Evolutionary conservation across 495 filamentous ascomycete genomes (phyloP).

Genomic region (Parathielavia appendiculata): DNA sequence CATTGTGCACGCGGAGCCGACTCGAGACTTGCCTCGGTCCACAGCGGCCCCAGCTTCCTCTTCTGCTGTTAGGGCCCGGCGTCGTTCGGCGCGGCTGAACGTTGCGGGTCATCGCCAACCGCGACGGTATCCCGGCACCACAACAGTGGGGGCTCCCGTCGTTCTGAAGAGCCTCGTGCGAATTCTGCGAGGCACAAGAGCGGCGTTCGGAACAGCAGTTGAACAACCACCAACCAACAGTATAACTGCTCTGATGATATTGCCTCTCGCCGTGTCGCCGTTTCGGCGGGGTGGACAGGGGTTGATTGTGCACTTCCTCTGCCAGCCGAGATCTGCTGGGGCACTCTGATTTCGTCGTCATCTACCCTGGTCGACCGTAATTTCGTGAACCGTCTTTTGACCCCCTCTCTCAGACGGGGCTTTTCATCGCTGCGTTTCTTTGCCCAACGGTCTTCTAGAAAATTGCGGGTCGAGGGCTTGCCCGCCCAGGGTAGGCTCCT

Average conservation of each 20-base stretch:
- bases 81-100: slow-evolving; percentile 2
- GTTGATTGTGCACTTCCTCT: slow-evolving; percentile 26
- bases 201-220: slow-evolving; percentile 24
- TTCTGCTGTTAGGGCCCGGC: slow-evolving; percentile 3
- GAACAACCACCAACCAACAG: slow-evolving; percentile 3
- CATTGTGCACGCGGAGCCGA: slow-evolving; percentile 11
- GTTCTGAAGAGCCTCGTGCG: slow-evolving; percentile 23
- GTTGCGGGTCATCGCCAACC: slow-evolving; percentile 8
- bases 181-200: slow-evolving; percentile 25
- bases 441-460: slow-evolving; percentile 47
- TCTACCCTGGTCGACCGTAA: slow-evolving; percentile 33
- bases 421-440: slow-evolving; percentile 38
- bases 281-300: slow-evolving; percentile 13
- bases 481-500: slow-evolving; percentile 23
- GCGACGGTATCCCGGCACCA: slow-evolving; percentile 4
- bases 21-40: slow-evolving; percentile 18
- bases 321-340: slow-evolving; percentile 45
- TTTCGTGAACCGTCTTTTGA: slow-evolving; percentile 35
- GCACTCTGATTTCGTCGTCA: slow-evolving; percentile 19
- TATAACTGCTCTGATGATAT: slow-evolving; percentile 33
- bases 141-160: slow-evolving; percentile 12
- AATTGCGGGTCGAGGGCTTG: slow-evolving; percentile 36
- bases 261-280: slow-evolving; percentile 16
- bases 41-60: slow-evolving; percentile 15
- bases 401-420: slow-evolving; percentile 25